Base-by-base conservation (phyloP, 1,139 yeast species). In the Ogataea hybrid region DNA sequence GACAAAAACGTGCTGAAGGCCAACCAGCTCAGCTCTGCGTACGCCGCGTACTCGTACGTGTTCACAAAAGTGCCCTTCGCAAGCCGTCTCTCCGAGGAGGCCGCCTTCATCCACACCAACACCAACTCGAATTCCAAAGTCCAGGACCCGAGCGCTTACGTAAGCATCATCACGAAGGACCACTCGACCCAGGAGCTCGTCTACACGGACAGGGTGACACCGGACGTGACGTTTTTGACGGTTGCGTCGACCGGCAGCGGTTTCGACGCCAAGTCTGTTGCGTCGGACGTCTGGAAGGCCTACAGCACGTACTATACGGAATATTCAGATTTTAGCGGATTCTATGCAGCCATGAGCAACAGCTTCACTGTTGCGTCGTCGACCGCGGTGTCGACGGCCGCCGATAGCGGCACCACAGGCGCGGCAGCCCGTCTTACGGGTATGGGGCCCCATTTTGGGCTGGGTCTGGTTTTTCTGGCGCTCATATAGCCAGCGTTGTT, bases 41-140 rank as follows among this genome's bases (percentile, higher is more conserved):
- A 35, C 32, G 33, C 23, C 3, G 46, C 45, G 1, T 46, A 46
- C 25, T 22, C 37, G 10, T 37, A 41, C 31, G 32, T 46, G 18
- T 46, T 37, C 44, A 43, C 46, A 15, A 37, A 41, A 11, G 47
- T 37, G 12, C 47, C 47, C 2, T 46, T 43, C 22, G 27, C 46
- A 7, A 9, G 14, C 16, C 36, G 50, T 27, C 25, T 46, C 15
- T 35, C 29, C 10, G 25, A 39, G 18, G 47, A 41, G 36, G 46
- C 43, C 20, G 32, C 32, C n/a, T 41, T 32, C 37, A 32, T 42
- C 35, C 46, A 41, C 32, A 39, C 42, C 3, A 32, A 35, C 32
- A 42, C 48, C 3, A 37, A 39, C 27, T 30, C 46, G 10, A 14
- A 32, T 15, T 35, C 39, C 22, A 16, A 27, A 16, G 32, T 42